phyloP scores from a whole-genome alignment of 108 stramenopile genomes.

The Skeletonema potamos region DNA sequence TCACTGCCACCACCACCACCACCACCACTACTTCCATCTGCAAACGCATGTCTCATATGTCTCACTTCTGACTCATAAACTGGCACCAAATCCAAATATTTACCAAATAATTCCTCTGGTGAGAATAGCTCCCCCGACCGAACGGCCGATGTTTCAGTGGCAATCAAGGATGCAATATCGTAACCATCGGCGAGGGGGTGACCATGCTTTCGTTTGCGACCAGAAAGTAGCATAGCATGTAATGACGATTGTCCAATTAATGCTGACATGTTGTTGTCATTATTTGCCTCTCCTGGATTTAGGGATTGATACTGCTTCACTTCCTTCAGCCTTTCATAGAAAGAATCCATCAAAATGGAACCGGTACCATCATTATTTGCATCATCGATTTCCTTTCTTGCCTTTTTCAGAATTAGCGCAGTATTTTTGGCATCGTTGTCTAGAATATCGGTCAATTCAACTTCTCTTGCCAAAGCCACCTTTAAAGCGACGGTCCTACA shows the following conservation, averaged over 20 bases:
- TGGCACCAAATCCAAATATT: conserved; percentile 71
- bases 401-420: conserved; percentile 16
- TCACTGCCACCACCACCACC: conserved; percentile 2
- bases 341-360: conserved; percentile 35
- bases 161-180: conserved; percentile 64
- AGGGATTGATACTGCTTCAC: conserved; percentile 75
- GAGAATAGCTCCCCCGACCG: conserved; percentile 52
- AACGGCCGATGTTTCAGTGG: conserved; percentile 43
- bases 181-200: conserved; percentile 82
- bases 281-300: conserved; percentile 23
- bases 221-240: conserved; percentile 6
- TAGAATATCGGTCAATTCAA: conserved; percentile 36
- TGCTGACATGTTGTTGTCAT: not conserved
- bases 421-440: conserved; percentile 21
- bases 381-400: conserved; percentile 14
- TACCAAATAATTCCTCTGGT: conserved; percentile 80
- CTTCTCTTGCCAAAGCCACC: conserved; percentile 38
- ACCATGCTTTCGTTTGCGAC: conserved; percentile 63
- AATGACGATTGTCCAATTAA: not conserved
- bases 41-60: conserved; percentile 40
- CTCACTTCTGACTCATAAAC: conserved; percentile 44
- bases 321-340: conserved; percentile 65
- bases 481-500: conserved; percentile 45
- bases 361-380: conserved; percentile 9
- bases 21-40: not conserved